Percentiles rank a stretch among this genome's conserved stretches.
These are phyloP conservation scores for Paecilomyces dactylethromorphus DNA, from an alignment of 2,329 filamentous ascomycete species.

Conservation along the genomic window DNA sequence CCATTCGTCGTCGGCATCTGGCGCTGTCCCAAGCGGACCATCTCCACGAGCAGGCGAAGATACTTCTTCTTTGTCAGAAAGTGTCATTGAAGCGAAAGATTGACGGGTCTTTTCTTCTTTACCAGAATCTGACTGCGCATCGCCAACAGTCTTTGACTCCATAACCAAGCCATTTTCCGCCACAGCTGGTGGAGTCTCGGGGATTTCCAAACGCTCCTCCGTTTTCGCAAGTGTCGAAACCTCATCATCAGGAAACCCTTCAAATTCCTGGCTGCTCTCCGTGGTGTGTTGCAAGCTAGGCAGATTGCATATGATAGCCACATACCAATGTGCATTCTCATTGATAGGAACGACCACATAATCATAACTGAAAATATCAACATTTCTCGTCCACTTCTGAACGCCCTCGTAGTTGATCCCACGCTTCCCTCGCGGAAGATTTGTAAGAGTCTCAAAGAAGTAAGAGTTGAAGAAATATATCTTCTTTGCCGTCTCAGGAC, in stretches of 20 bases:
- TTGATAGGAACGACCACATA: constrained; percentile 92
- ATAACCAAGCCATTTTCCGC: not conserved
- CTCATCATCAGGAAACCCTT: constrained; percentile 6
- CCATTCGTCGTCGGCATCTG: constrained; percentile 18
- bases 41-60: not conserved
- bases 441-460: constrained; percentile 75
- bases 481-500: constrained; percentile 52
- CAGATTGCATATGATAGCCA: constrained; percentile 91
- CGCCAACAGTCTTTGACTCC: constrained; percentile 1
- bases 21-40: constrained; percentile 2
- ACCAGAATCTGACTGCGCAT: constrained; percentile 4
- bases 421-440: constrained; percentile 44
- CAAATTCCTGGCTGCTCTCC: constrained; percentile 2
- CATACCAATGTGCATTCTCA: constrained; percentile 81
- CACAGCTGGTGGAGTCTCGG: constrained; percentile 18
- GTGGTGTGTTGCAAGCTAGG: constrained; percentile 47
- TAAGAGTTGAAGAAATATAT: constrained; percentile 91
- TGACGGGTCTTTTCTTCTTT: constrained; percentile 18
- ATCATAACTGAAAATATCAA: constrained; percentile 78
- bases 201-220: constrained; percentile 18
- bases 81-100: constrained; percentile 22
- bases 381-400: constrained; percentile 76
- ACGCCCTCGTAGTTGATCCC: constrained; percentile 79
- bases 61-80: constrained; percentile 14
- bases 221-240: constrained; percentile 7